These are phyloP conservation scores for Posidonia australis DNA, from an alignment of 106 monocot genomes.

Conservation along the genomic window DNA sequence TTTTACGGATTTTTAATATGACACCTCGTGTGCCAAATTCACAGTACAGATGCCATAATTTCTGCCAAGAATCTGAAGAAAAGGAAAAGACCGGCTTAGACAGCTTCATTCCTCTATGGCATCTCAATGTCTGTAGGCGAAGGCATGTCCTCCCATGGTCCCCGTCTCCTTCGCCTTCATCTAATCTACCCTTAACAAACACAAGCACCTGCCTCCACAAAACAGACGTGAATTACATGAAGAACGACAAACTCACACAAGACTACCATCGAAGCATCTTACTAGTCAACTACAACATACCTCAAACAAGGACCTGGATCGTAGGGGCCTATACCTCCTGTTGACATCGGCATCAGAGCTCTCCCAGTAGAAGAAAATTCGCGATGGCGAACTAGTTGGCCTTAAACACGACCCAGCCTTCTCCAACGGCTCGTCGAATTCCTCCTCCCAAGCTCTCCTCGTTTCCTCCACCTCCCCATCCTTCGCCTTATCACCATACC, in stretches of 20 bases:
- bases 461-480: slow-evolving; percentile 32
- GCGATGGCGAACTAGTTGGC: slow-evolving; percentile 13
- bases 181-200: slow-evolving; percentile 61
- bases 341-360: slow-evolving; percentile 44
- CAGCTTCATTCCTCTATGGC: slow-evolving; percentile 63
- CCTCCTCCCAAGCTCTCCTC: slow-evolving; percentile 59
- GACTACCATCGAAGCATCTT: neutral
- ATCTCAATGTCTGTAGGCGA: slow-evolving; percentile 50
- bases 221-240: neutral
- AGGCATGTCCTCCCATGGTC: slow-evolving; percentile 34
- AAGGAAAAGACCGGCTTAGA: slow-evolving; percentile 20
- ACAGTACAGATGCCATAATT: slow-evolving; percentile 63
- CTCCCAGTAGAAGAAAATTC: slow-evolving; percentile 54
- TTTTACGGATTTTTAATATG: slow-evolving; percentile 36
- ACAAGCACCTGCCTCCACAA: slow-evolving; percentile 43
- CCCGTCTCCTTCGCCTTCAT: slow-evolving; percentile 23
- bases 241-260: neutral
- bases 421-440: slow-evolving; percentile 75
- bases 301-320: slow-evolving; percentile 63
- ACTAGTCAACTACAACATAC: slow-evolving; percentile 11
- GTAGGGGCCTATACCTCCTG: slow-evolving; percentile 48
- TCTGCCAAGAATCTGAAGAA: slow-evolving; percentile 46
- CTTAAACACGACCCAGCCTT: slow-evolving; percentile 41
- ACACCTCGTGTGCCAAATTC: slow-evolving; percentile 77
- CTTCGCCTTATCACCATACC: slow-evolving; percentile 20